Percentiles rank a stretch among this genome's conserved stretches.
phyloP scores from a whole-genome alignment of 164 flowering plant genomes.

The Echeveria elegans region DNA sequence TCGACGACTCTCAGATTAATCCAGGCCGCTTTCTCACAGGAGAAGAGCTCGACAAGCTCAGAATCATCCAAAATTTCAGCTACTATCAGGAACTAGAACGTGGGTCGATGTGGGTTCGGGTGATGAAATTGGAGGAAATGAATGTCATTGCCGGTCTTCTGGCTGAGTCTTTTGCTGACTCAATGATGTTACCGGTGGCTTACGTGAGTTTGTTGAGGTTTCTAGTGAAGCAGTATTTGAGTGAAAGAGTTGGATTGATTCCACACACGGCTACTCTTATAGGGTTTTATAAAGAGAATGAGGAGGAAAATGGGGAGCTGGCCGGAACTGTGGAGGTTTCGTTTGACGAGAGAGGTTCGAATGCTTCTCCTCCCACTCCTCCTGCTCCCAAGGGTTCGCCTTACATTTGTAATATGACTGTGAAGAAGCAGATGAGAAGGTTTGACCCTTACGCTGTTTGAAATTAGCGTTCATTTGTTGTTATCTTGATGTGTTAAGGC shows the following conservation, averaged over 20 bases:
- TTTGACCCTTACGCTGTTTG: conserved; percentile 14
- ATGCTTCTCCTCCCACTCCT: conserved; percentile 68
- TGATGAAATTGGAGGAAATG: conserved; percentile 55
- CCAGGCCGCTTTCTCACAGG: conserved; percentile 35
- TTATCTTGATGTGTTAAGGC: not conserved
- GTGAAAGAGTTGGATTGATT: conserved; percentile 51
- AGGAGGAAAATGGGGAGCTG: conserved; percentile 31
- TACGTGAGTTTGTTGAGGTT: conserved; percentile 44
- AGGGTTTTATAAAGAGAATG: conserved; percentile 44
- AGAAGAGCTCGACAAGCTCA: conserved; percentile 44
- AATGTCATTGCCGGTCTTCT: conserved; percentile 51
- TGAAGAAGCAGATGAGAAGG: conserved; percentile 64
- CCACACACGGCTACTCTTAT: conserved; percentile 72
- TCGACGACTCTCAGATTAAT: conserved; percentile 16
- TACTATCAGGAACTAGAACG: conserved; percentile 34
- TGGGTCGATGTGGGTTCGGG: conserved; percentile 51
- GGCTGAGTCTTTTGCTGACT: conserved; percentile 74
- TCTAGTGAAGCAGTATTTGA: conserved; percentile 74
- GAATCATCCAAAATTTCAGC: conserved; percentile 32
- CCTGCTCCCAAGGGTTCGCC: conserved; percentile 64
- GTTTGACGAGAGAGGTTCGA: conserved; percentile 64
- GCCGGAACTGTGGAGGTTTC: conserved; percentile 92
- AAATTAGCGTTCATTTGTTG: not conserved
- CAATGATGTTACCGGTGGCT: conserved; percentile 45
- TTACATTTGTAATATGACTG: conserved; percentile 88